A percentile compares a stretch with the other conserved stretches of the same genome.
These are phyloP conservation scores for Apiospora malaysiana DNA, from an alignment of 2,329 filamentous ascomycete species.

Conservation along the genomic window DNA sequence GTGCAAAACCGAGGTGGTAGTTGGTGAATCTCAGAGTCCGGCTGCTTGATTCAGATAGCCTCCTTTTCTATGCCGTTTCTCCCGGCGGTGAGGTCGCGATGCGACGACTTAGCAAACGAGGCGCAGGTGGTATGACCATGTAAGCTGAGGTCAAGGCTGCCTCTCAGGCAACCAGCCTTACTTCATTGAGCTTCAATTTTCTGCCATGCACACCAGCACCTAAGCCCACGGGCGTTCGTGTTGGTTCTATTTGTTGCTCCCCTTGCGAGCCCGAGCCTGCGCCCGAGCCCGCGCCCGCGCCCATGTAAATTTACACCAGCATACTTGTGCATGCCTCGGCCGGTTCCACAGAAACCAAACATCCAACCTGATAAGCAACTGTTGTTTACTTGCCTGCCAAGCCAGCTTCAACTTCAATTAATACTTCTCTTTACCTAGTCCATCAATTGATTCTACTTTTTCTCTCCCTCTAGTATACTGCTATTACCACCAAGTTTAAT, in stretches of 20 bases:
- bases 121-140: constrained; percentile 3
- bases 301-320: background rate
- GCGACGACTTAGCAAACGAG: background rate
- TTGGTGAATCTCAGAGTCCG: background rate
- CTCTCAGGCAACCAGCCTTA: background rate
- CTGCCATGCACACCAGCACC: background rate
- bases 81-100: background rate
- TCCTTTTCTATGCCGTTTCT: background rate
- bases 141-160: background rate
- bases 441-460: background rate
- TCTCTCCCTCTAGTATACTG: background rate
- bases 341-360: constrained; percentile 14
- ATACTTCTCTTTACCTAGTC: background rate
- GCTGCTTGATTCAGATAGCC: background rate
- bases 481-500: constrained; percentile 20
- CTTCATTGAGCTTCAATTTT: constrained; percentile 2
- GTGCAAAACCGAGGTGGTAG: background rate
- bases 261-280: background rate
- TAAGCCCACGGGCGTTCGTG: background rate
- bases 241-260: background rate
- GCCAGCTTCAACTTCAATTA: background rate
- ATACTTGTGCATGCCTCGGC: background rate
- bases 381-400: background rate
- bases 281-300: background rate
- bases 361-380: background rate